Percentiles rank a stretch among this genome's conserved stretches.
Evolutionary conservation across 164 flowering plant species (phyloP).

Genomic region (Taxillus chinensis): DNA sequence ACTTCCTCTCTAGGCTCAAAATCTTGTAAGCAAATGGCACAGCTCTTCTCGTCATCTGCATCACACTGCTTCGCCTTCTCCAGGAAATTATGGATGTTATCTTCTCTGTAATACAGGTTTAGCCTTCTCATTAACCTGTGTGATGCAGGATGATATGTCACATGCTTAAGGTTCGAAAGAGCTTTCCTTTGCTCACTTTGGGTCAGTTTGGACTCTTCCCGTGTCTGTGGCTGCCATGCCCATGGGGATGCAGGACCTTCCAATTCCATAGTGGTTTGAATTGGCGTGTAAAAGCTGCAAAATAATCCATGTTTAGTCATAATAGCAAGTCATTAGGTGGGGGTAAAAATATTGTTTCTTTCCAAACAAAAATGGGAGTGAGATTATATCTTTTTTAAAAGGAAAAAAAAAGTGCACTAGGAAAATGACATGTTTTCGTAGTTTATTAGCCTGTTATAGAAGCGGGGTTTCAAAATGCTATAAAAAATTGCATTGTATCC

Average conservation of each 20-base stretch:
- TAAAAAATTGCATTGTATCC: too few species aligned
- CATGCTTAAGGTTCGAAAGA: constrained; percentile 35
- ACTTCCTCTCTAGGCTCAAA: constrained; percentile 49
- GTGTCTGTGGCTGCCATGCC: constrained; percentile 3
- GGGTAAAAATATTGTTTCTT: too few species aligned
- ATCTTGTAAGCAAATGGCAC: constrained; percentile 82
- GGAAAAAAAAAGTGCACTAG: too few species aligned
- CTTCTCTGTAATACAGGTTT: constrained; percentile 36
- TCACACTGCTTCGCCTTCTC: constrained; percentile 10
- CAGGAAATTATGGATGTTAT: neutral
- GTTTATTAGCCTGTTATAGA: too few species aligned
- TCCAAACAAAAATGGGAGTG: too few species aligned
- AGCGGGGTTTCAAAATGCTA: too few species aligned
- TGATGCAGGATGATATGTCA: constrained; percentile 29
- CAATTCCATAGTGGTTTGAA: too few species aligned
- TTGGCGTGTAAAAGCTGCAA: too few species aligned
- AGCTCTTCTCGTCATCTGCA: constrained; percentile 43
- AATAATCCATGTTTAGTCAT: too few species aligned
- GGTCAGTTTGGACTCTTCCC: constrained; percentile 19
- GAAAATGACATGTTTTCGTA: too few species aligned
- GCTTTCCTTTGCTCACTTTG: constrained; percentile 28
- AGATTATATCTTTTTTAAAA: too few species aligned
- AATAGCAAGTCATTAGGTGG: too few species aligned
- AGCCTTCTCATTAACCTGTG: constrained; percentile 16
- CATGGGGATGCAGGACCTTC: neutral